Base-by-base conservation (phyloP, 2,329 filamentous ascomycete genomes). In the Dactylonectria estremocensis region DNA sequence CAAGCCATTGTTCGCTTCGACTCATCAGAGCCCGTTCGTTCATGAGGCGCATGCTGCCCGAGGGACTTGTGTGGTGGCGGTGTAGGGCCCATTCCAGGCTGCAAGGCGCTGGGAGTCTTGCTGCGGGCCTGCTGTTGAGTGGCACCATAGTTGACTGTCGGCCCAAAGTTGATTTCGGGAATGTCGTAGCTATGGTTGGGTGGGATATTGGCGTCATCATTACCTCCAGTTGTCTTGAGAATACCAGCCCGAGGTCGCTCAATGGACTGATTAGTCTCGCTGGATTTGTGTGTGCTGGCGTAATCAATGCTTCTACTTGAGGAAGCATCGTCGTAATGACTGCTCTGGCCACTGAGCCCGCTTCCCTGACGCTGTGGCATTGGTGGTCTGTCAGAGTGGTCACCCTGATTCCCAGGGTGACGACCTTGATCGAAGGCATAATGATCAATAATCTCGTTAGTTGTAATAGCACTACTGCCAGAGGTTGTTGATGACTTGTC, bases 91-190 rank as follows among this genome's bases (percentile, higher is more conserved):
- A 62, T 40, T 6, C 67, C 66, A 14, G 67, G 66, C 16, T 56
- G 58, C 16, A 63, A 33, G n/a, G 31, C 14, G 68, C 54, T 77
- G 62, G 69, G 77, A 0, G 76, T 74, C 67, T 80, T 82, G 64
- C 70, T 80, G 6, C 71, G 77, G 10, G 78, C 72, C 2, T 18
- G 58, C 52, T 35, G 58, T 57, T 80, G 66, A 18, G 78, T 50
- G 13, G 81, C 82, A 37, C 77, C 81, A 64, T 94, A 92, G 67
- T 92, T 91, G 73, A 93, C 83, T 0, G 95, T 97, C 6, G 92
- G 94, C 0, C 95, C 95, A 81, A 98, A 98, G 79, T 98, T 91
- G 69, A 97, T 89, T 5, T 87, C 83, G 1, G 94, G 93, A 67
- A 97, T 90, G 64, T 89, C 86, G 24, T 88, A 84, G 14, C 83